Evolutionary conservation across 306 rosid genomes (phyloP).

Genomic region (Quercus alba): DNA sequence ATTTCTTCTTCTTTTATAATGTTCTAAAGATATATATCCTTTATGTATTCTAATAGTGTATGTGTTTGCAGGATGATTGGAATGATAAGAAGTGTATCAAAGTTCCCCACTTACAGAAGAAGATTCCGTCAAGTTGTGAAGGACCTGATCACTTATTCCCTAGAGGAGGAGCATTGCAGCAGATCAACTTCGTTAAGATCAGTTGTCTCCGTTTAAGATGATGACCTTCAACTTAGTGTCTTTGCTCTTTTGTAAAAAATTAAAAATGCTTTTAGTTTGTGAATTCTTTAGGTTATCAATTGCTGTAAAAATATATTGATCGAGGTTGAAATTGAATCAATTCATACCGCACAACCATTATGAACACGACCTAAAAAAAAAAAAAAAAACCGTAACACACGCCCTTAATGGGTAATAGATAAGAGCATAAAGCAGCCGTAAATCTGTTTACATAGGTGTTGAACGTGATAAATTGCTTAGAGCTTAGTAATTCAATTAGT

Average conservation of each 20-base stretch:
- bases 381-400: background rate
- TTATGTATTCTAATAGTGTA: conserved; percentile 17
- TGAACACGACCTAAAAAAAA: background rate
- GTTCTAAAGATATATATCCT: background rate
- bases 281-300: conserved; percentile 18
- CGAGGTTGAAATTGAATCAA: background rate
- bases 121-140: conserved; percentile 64
- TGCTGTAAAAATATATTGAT: conserved; percentile 4
- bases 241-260: conserved; percentile 1
- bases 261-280: conserved; percentile 15
- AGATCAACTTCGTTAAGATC: conserved; percentile 37
- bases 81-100: conserved; percentile 59
- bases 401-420: too few relatives aligned
- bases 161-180: conserved; percentile 27
- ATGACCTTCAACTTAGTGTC: background rate
- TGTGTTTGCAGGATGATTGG: conserved; percentile 68
- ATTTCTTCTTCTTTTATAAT: background rate
- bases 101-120: conserved; percentile 75
- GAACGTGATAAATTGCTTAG: too few relatives aligned
- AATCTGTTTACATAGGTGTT: too few relatives aligned
- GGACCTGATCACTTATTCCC: conserved; percentile 36
- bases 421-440: too few relatives aligned
- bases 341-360: background rate
- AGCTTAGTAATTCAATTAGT: too few relatives aligned
- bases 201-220: conserved; percentile 38